Evolutionary conservation across 2,329 filamentous ascomycete genomes (phyloP), one percentile per base, ranked within the genome.

Genomic region (Sarocladiaceae sp.): DNA sequence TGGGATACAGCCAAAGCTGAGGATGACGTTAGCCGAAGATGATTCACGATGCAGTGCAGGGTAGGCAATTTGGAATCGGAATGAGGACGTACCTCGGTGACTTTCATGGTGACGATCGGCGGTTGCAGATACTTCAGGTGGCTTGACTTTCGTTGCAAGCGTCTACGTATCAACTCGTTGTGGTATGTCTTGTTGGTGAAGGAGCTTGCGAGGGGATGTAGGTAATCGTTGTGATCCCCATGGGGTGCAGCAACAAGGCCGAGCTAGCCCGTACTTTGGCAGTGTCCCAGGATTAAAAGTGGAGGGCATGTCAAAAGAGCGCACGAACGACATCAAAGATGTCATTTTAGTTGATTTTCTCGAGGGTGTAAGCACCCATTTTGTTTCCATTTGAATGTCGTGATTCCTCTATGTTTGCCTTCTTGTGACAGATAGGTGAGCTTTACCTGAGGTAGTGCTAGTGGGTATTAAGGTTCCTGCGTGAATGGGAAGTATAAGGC

Each of bases 1-100:
- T 84, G 37, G 87, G 86, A 64, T 90, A 89, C 46, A 87, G 75
- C 66, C 84, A 88, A 31, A 90, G 74, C 67, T 71, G 50, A 13
- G 17, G 15, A 40, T 39, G 50, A 20, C 20, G 25, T 22, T 36
- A 26, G 46, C 36, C 26, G 46, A 35, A 37, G 51, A 29, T 26
- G 33, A 26, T 17, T 22, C 33, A 26, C 36, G 20, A 20, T 46
- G 20, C 39, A 26, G 2, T 29, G 17, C 33, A 50, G 42, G 31
- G 26, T 47, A 28, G 18, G 40, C 18, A 11, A 20, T 20, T 7
- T 28, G 25, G 13, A n/a, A n/a, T n/a, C 11, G 17, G 29, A 35
- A 15, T 28, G 12, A 20, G 2, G 12, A 26, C 54, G n/a, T 51
- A 56, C 54, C 22, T 36, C 51, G 17, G 51, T 53, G 52, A 69